Evolutionary conservation across 2,329 filamentous ascomycete genomes (phyloP).

Genomic region (Akanthomyces lecanii): DNA sequence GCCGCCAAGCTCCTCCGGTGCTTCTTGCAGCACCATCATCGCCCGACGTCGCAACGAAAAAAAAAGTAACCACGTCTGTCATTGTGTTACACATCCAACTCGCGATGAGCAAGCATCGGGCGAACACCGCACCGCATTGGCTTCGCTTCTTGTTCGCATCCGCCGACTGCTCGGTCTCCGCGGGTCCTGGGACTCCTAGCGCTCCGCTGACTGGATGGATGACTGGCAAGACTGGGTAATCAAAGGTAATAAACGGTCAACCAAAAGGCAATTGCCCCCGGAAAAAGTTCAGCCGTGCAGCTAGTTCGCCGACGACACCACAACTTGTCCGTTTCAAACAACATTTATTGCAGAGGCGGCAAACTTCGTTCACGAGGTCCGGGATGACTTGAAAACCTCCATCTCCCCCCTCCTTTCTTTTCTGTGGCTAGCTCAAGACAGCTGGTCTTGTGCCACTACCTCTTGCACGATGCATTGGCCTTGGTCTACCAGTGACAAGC

Average conservation of each 20-base stretch:
- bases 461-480: conserved; percentile 22
- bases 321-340: neutral
- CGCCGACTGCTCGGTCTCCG: conserved; percentile 4
- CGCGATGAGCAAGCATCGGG: neutral
- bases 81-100: neutral
- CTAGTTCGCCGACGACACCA: neutral
- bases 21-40: neutral
- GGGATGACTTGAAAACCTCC: neutral
- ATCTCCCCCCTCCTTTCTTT: neutral
- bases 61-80: neutral
- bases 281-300: neutral
- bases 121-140: neutral
- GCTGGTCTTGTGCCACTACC: neutral
- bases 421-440: neutral
- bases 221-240: neutral
- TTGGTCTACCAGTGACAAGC: conserved; percentile 20
- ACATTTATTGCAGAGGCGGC: neutral
- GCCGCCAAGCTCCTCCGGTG: neutral
- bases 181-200: neutral
- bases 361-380: neutral
- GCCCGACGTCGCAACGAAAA: neutral
- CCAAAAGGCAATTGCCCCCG: neutral
- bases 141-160: neutral
- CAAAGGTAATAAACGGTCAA: neutral
- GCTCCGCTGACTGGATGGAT: neutral